Base-by-base conservation (phyloP, 306 rosid genomes). In the Sicyos edulis region DNA sequence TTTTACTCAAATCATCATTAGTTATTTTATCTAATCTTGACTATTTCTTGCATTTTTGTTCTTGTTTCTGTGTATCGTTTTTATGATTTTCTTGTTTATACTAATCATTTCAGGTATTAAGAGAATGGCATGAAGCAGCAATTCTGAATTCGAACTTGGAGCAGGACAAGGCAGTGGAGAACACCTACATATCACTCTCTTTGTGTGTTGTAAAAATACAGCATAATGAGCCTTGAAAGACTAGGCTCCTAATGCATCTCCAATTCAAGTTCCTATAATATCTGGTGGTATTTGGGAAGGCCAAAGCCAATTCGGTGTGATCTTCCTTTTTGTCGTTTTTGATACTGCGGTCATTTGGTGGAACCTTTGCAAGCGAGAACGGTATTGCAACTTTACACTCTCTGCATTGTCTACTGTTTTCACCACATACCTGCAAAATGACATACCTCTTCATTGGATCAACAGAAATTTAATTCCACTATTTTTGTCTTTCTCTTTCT, bases 351-450 rank as follows among this genome's bases (percentile, higher is more conserved):
- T 85, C 92, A 21, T 86, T 85, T 6, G n/a, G n/a, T n/a, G 82
- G 74, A 78, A 87, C 95, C 80, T 85, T 95, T 6, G 97, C 89
- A 26, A 95, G 96, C 17, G 99, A n/a, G n/a, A 95, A 19, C 99
- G 96, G 81, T 91, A 91, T 85, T 95, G 99, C 85, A 95, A 83
- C 77, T 95, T 95, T 22, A 95, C 99, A 74, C 99, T 95, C 88
- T 95, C 99, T 34, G 99, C 99, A 53, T 89, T 95, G 90, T 95
- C 99, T 88, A 91, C 59, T 51, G 99, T 95, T 90, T 95, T 95
- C 71, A 95, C 99, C 73, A 95, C 99, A 80, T 89, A 95, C 99
- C 99, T 95, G 80, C 19, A 52, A 9, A 7, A 12, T 7, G 14
- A 3, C 50, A 19, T 42, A 42, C 0, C 0, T 37, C 6, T 37